Base-by-base conservation (phyloP, 2,329 filamentous ascomycete genomes). In the Xylariaceae sp. region DNA sequence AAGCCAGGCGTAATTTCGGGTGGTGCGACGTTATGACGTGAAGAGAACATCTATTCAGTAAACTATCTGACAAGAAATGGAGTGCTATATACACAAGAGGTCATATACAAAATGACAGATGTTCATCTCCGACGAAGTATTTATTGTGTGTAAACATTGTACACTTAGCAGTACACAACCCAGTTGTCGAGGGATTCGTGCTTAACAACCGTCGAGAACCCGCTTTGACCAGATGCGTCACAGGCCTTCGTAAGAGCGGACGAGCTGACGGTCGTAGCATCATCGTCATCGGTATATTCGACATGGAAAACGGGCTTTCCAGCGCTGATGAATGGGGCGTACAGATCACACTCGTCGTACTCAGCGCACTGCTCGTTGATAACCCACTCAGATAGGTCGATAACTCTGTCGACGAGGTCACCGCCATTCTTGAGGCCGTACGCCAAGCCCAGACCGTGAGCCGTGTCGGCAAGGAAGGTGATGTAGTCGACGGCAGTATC, bases 221-320 rank as follows among this genome's bases (percentile, higher is more conserved):
- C 57, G 17, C 40, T 22, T 38, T 57, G 53, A 10, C 55, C 50
- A 33, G 38, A 48, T 5, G 54, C 54, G 1, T 45, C 50, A 34
- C 54, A 58, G 4, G 45, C 56, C 38, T 54, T 51, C 5, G 31
- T 16, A 28, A 47, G 28, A 45, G 47, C 38, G 1, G 45, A 36
- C 10, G 48, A 6, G 7, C 42, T 49, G 2, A 57, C 56, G 1
- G 16, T 51, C 2, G 48, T 55, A 16, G 51, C 54, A 16, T 50
- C 50, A 13, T 59, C 77, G 9, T 73, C 75, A 41, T 78, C 72
- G 2, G 83, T 83, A 62, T 89, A 89, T 70, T 89, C 87, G 56
- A 89, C 87, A 64, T 88, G 81, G 65, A 89, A 88, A 31, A 89
- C 86, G 1, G 86, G 85, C 67, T 89, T 88, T 31, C 75, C 73